These are phyloP conservation scores for Ustilago bromivora DNA, from an alignment of 1,284 basidiomycete species.

Conservation along the genomic window DNA sequence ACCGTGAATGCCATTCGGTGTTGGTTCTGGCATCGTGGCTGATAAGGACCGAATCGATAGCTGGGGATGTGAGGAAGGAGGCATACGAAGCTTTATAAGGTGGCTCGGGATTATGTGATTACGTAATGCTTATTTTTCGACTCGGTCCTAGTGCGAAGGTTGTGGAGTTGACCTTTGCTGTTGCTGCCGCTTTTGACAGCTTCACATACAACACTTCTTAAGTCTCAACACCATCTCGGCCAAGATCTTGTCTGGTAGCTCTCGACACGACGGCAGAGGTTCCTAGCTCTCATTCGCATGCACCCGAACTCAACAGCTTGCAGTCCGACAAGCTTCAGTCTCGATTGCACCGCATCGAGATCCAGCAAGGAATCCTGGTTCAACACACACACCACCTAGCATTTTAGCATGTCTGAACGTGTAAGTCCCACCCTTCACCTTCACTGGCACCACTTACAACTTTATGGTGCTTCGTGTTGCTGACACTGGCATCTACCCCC, in stretches of 20 bases:
- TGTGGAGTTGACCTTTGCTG: constrained; percentile 13
- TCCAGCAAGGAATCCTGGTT: not conserved
- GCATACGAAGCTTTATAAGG: constrained; percentile 21
- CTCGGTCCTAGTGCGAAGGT: not conserved
- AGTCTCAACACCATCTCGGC: not conserved
- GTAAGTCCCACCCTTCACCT: constrained; percentile 13
- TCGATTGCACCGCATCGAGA: not conserved
- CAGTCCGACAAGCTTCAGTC: not conserved
- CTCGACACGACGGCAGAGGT: not conserved
- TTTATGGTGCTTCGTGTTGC: too few relatives aligned
- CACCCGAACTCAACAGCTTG: not conserved
- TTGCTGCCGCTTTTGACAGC: constrained; percentile 11
- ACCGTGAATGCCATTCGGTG: not conserved
- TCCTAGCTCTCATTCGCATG: not conserved
- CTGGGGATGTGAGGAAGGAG: constrained; percentile 2
- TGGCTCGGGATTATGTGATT: constrained; percentile 2
- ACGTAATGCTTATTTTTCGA: constrained; percentile 25
- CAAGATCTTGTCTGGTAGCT: not conserved
- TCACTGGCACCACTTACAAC: not conserved
- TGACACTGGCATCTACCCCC: not conserved
- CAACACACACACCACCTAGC: not conserved
- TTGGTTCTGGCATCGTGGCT: constrained; percentile 24
- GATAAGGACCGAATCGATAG: not conserved
- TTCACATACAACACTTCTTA: constrained; percentile 3
- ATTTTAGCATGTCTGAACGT: constrained; percentile 36